A percentile compares a stretch with the other conserved stretches of the same genome.
phyloP scores from a whole-genome alignment of 257 asterid genomes.

The Prunella vulgaris region DNA sequence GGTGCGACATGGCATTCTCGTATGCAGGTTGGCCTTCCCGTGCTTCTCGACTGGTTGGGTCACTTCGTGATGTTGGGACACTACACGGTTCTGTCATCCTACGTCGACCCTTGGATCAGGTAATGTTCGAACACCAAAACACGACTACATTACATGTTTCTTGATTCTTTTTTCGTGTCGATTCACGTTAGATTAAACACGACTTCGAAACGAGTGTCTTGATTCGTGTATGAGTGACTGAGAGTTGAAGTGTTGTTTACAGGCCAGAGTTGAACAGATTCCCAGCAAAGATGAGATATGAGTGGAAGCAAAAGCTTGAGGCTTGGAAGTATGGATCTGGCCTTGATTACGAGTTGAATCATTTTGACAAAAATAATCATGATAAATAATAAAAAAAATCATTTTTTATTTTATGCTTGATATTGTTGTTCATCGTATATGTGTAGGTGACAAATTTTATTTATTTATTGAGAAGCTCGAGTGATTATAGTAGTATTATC shows the following conservation, averaged over 20 bases:
- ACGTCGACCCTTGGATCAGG: slow-evolving; percentile 69
- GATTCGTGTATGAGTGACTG: too few species aligned
- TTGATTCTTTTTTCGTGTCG: neutral
- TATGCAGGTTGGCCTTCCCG: slow-evolving; percentile 76
- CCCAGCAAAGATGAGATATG: slow-evolving; percentile 55
- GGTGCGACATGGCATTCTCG: neutral
- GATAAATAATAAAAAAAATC: neutral
- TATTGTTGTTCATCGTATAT: neutral
- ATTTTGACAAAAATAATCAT: neutral
- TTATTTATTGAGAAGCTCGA: too few species aligned
- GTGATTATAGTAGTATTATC: neutral
- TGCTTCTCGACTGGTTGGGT: slow-evolving; percentile 77
- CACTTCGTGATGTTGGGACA: slow-evolving; percentile 86
- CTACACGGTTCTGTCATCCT: slow-evolving; percentile 73
- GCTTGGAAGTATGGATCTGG: slow-evolving; percentile 99
- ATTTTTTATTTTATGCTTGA: neutral
- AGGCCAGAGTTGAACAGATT: slow-evolving; percentile 56
- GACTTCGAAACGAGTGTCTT: neutral
- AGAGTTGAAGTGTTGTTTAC: neutral
- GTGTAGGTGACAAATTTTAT: neutral
- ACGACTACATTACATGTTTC: neutral
- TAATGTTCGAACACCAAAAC: slow-evolving; percentile 15
- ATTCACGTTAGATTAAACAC: neutral
- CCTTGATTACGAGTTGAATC: slow-evolving; percentile 59
- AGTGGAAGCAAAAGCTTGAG: slow-evolving; percentile 76